Base-by-base conservation (phyloP, 2,329 filamentous ascomycete genomes). In the Fusarium pseudonygamai region DNA sequence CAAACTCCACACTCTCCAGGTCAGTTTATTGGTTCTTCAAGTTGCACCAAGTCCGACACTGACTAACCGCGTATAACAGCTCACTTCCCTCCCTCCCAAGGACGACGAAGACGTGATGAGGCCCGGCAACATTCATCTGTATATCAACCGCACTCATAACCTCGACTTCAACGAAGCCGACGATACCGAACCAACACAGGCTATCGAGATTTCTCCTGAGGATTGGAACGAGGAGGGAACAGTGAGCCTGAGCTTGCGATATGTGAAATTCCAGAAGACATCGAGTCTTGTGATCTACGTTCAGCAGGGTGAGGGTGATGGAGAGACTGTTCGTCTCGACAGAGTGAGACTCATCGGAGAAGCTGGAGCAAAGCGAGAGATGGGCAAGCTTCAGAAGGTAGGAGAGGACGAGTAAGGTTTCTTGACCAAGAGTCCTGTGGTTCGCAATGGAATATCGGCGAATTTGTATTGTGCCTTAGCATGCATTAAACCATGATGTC, bases 201-300 rank as follows among this genome's bases (percentile, higher is more conserved):
- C 87, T 59, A 90, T 98, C 67, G 92, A 92, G 77, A 87, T 99
- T 47, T 86, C 88, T 69, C 86, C 91, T 50, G 87, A 88, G 59
- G 94, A 97, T 79, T 99, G 96, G 96, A 93, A 95, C 81, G 85
- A 87, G 49, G 90, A 93, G 20, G 92, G 91, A 58, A 96, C 93
- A 14, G 92, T 90, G 20, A 93, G 87, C 77, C 84, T 96, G 60
- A 84, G 88, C 49, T 84, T 98, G 77, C 93, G 95, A 20, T 98
- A 96, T 79, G 96, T 99, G 83, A 98, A 98, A 85, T 99, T 98
- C 86, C 96, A 98, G 84, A 97, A 95, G 80, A 93, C 98, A 60
- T 93, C 91, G 67, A 96, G 92, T 70, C 80, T 99, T 77, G 92
- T 97, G 24, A 77, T 99, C 16, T 99, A 98, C 81, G 91, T 99